Percentiles rank a stretch among this genome's conserved stretches.
These are phyloP conservation scores for Phlyctochytrium planicorne DNA, from an alignment of 192 early-diverging fungal species.

Conservation along the genomic window DNA sequence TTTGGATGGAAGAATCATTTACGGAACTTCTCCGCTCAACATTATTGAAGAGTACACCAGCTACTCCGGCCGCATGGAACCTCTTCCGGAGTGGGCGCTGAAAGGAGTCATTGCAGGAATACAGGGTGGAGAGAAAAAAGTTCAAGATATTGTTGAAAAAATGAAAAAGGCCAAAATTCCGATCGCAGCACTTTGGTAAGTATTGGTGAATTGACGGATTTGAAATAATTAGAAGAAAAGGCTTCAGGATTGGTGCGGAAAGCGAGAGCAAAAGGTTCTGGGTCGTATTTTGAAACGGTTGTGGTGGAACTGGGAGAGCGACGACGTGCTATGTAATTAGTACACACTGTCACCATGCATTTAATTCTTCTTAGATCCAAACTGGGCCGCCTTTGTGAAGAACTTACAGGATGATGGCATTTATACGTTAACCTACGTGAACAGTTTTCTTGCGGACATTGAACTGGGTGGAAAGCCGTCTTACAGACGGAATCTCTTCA, in stretches of 20 bases:
- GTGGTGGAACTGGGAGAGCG: conserved; percentile 46
- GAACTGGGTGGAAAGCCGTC: conserved; percentile 10
- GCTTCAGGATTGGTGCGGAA: conserved; percentile 41
- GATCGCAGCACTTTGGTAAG: conserved; percentile 28
- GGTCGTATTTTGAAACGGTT: conserved; percentile 21
- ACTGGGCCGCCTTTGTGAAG: conserved; percentile 13
- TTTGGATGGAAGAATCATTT: conserved; percentile 33
- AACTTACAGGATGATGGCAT: conserved; percentile 15
- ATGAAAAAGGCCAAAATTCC: conserved; percentile 19
- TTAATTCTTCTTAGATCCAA: neutral
- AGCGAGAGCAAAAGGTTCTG: conserved; percentile 23
- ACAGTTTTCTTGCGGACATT: conserved; percentile 34
- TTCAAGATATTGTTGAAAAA: conserved; percentile 21
- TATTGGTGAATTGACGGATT: neutral
- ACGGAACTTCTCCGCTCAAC: conserved; percentile 32
- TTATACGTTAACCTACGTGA: conserved; percentile 29
- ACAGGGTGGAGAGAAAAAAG: conserved; percentile 37
- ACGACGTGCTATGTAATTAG: conserved; percentile 28
- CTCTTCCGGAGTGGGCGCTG: conserved; percentile 37
- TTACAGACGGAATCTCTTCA: conserved; percentile 26
- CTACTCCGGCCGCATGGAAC: conserved; percentile 34
- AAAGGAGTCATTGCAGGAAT: conserved; percentile 37
- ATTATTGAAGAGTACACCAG: conserved; percentile 37
- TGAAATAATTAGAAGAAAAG: too few species aligned
- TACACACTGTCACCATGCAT: conserved; percentile 17